Evolutionary conservation across 2,329 filamentous ascomycete species (phyloP).

Genomic region (Sphaerulina musiva): DNA sequence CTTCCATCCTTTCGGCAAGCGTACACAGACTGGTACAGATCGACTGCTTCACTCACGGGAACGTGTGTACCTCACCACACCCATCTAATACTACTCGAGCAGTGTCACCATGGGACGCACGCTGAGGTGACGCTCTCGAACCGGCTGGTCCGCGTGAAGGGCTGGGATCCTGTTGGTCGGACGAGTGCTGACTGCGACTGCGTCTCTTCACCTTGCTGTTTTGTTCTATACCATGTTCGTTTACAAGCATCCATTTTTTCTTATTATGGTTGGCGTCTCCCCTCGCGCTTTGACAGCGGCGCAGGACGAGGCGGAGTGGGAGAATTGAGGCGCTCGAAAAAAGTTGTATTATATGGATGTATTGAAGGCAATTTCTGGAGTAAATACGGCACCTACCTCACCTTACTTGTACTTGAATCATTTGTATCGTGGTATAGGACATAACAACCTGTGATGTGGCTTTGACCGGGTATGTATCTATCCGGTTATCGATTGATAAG

Average conservation of each 20-base stretch:
- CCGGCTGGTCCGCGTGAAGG: constrained; percentile 15
- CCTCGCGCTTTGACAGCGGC: constrained; percentile 9
- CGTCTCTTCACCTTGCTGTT: background rate
- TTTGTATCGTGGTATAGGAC: no score
- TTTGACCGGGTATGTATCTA: no score
- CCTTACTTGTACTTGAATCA: no score
- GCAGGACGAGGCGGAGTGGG: background rate
- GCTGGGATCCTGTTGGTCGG: constrained; percentile 3
- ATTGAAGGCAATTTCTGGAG: background rate
- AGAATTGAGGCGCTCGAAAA: constrained; percentile 1
- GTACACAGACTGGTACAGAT: background rate
- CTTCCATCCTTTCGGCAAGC: background rate
- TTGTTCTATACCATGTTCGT: constrained; percentile 26
- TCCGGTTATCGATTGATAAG: no score
- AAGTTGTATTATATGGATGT: constrained; percentile 18
- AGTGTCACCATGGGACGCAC: background rate
- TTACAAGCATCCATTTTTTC: constrained; percentile 17
- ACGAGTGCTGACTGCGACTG: background rate
- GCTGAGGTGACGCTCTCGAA: background rate
- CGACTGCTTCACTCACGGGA: background rate
- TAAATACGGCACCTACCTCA: no score
- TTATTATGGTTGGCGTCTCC: background rate
- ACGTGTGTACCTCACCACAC: background rate
- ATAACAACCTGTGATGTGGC: no score
- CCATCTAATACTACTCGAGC: constrained; percentile 5